phyloP scores from a whole-genome alignment of 192 early-diverging fungal genomes.

The Paraglomus occultum region DNA sequence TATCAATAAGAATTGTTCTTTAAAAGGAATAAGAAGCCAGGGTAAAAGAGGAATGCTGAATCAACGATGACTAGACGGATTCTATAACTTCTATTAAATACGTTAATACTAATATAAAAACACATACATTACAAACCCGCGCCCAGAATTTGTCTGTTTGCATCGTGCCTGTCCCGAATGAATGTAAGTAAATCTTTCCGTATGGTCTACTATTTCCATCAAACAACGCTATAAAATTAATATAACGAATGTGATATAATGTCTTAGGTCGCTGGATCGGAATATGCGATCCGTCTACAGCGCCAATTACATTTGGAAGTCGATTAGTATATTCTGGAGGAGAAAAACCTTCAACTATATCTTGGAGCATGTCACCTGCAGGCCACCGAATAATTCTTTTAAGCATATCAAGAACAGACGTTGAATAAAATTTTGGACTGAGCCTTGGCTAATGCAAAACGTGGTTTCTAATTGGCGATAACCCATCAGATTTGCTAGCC shows the following conservation, averaged over 20 bases:
- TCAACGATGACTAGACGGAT: too few species aligned
- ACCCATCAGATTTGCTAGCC: too few species aligned
- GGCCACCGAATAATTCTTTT: slow-evolving; percentile 3
- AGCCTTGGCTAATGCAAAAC: slow-evolving; percentile 6
- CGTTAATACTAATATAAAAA: too few species aligned
- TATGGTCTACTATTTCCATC: not conserved
- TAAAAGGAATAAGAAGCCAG: too few species aligned
- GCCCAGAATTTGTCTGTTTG: too few species aligned
- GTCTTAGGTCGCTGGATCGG: not conserved
- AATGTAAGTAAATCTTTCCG: not conserved
- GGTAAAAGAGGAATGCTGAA: too few species aligned
- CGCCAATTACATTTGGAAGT: slow-evolving; percentile 8
- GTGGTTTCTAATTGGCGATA: not conserved
- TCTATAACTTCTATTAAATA: too few species aligned
- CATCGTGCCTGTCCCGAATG: not conserved
- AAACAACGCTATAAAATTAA: slow-evolving; percentile 1
- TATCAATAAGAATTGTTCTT: too few species aligned
- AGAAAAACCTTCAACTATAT: not conserved
- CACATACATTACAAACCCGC: too few species aligned
- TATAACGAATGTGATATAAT: not conserved
- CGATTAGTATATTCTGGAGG: not conserved
- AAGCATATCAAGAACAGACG: not conserved
- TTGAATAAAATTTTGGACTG: not conserved
- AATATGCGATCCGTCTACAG: slow-evolving; percentile 1
- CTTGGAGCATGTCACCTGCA: not conserved